Evolutionary conservation across 148 eudicot genomes (phyloP).

Genomic region (Rheum nobile): DNA sequence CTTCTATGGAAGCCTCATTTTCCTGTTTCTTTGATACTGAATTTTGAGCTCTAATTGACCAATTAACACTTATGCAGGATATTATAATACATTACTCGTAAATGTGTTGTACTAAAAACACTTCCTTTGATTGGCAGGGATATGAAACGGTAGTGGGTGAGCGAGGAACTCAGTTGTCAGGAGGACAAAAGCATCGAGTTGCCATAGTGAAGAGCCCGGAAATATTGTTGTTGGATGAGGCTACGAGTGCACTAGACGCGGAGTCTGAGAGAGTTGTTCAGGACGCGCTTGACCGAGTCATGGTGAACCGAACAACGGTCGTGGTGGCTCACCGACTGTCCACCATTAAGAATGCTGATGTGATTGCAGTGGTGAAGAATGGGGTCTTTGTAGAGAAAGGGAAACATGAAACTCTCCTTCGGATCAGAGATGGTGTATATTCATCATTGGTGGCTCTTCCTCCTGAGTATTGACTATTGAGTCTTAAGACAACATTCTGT

Average conservation of each 20-base stretch:
- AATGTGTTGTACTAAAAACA: too few relatives aligned
- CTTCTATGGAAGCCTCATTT: too few relatives aligned
- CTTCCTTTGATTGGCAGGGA: slow-evolving; percentile 54
- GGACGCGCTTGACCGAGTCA: not conserved
- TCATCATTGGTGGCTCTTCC: not conserved
- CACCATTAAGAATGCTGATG: not conserved
- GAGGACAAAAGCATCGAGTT: slow-evolving; percentile 69
- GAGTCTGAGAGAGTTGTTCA: slow-evolving; percentile 21
- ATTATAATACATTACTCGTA: too few relatives aligned
- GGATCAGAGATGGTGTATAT: not conserved
- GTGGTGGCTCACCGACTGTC: not conserved
- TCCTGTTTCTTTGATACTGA: too few relatives aligned
- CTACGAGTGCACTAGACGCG: slow-evolving; percentile 70
- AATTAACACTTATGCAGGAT: too few relatives aligned
- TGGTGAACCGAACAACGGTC: slow-evolving; percentile 5
- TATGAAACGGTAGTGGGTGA: slow-evolving; percentile 66
- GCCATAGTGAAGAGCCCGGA: slow-evolving; percentile 57
- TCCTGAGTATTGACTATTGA: too few relatives aligned
- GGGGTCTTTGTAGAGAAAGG: slow-evolving; percentile 2
- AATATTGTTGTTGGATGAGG: slow-evolving; percentile 64
- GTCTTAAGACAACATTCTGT: not conserved
- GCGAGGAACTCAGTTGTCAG: slow-evolving; percentile 63
- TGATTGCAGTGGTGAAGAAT: slow-evolving; percentile 1
- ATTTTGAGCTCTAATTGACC: too few relatives aligned
- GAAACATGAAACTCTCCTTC: too few relatives aligned